These are phyloP conservation scores for Talaromyces marneffei DNA, from an alignment of 2,329 filamentous ascomycete species.

Conservation along the genomic window DNA sequence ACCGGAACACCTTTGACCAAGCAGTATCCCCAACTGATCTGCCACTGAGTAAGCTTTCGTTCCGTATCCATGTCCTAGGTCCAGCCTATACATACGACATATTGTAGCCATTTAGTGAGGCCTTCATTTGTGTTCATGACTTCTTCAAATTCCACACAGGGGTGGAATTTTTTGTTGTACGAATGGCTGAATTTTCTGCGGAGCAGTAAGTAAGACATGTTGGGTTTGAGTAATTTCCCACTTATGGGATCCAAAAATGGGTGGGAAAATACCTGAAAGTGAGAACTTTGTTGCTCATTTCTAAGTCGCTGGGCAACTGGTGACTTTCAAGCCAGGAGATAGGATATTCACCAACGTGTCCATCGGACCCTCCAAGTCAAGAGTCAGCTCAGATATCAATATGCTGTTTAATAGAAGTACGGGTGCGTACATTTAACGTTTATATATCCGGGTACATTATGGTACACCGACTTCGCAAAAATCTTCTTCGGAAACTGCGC, in stretches of 20 bases:
- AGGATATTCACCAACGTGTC: slow-evolving; percentile 62
- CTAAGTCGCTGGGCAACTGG: slow-evolving; percentile 27
- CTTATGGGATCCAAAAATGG: slow-evolving; percentile 16
- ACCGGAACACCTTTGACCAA: slow-evolving; percentile 68
- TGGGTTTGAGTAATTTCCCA: not conserved
- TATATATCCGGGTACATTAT: slow-evolving; percentile 34
- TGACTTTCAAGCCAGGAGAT: slow-evolving; percentile 57
- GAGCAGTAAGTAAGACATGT: not conserved
- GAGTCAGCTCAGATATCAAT: not conserved
- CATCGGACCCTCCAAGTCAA: slow-evolving; percentile 56
- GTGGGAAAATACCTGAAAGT: slow-evolving; percentile 20
- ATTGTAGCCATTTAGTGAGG: slow-evolving; percentile 57
- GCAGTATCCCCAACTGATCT: slow-evolving; percentile 62
- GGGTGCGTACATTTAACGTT: slow-evolving; percentile 47
- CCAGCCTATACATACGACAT: slow-evolving; percentile 44
- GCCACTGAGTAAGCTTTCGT: slow-evolving; percentile 40
- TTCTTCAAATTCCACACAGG: slow-evolving; percentile 54
- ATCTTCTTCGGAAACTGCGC: slow-evolving; percentile 46
- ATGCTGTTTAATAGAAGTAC: not conserved
- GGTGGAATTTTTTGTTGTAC: slow-evolving; percentile 43
- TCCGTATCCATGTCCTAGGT: not conserved
- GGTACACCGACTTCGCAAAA: slow-evolving; percentile 26
- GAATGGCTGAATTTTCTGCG: slow-evolving; percentile 37
- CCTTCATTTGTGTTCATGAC: slow-evolving; percentile 55
- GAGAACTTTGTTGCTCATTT: slow-evolving; percentile 2